Evolutionary conservation across 352 stramenopile species (phyloP).

Genomic region (Phytophthora hybrid): DNA sequence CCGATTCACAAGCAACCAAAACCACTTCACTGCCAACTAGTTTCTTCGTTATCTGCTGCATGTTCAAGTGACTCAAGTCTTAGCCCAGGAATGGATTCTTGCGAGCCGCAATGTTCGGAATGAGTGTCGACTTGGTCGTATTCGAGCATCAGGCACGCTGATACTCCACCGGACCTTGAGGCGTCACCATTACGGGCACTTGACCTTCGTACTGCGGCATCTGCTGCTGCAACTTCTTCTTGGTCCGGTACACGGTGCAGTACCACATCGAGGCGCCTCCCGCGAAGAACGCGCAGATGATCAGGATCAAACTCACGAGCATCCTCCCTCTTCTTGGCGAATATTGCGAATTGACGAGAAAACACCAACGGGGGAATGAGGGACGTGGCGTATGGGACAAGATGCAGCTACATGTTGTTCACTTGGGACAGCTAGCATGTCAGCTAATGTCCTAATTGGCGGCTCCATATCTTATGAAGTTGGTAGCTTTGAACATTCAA

Average conservation of each 20-base stretch:
- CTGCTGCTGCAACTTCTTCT: constrained; percentile 27
- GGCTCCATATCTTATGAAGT: too few species aligned
- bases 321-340: constrained; percentile 13
- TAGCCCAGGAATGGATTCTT: not conserved
- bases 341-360: not conserved
- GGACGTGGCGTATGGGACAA: not conserved
- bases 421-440: not conserved
- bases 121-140: not conserved
- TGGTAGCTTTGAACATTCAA: too few species aligned
- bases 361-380: not conserved
- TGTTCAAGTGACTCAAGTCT: not conserved
- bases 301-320: constrained; percentile 29
- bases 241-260: constrained; percentile 27
- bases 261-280: constrained; percentile 36
- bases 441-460: too few species aligned
- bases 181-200: constrained; percentile 31
- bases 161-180: constrained; percentile 36
- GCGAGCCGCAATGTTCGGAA: not conserved
- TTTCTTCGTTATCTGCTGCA: not conserved
- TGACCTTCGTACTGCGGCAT: constrained; percentile 26
- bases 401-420: not conserved
- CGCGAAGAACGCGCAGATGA: constrained; percentile 39
- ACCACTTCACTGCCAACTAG: too few species aligned
- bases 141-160: constrained; percentile 21
- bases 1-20: not conserved